These are phyloP conservation scores for Actinomortierella wolfii DNA, from an alignment of 371 early-diverging fungal genomes.

Conservation along the genomic window DNA sequence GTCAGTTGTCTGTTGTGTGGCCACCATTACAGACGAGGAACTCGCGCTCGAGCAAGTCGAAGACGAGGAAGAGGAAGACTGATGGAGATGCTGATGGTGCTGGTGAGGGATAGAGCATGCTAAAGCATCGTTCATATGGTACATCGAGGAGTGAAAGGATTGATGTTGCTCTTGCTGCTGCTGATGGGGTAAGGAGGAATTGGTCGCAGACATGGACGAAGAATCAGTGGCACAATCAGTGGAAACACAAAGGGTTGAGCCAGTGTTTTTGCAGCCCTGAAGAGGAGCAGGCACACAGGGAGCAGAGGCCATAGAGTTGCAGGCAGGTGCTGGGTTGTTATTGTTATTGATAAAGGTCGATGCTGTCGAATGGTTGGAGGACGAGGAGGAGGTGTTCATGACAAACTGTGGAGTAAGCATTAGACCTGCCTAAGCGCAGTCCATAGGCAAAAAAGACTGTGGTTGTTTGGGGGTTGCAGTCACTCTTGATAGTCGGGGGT, in stretches of 20 bases:
- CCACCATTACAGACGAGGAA: too few relatives aligned
- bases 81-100: not conserved
- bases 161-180: slow-evolving; percentile 14
- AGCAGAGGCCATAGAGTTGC: slow-evolving; percentile 47
- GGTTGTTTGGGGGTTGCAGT: too few relatives aligned
- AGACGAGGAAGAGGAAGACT: not conserved
- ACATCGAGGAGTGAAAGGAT: not conserved
- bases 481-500: too few relatives aligned
- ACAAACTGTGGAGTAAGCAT: too few relatives aligned
- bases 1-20: slow-evolving; percentile 10
- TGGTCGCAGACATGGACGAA: slow-evolving; percentile 60
- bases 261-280: slow-evolving; percentile 69
- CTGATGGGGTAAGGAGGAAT: slow-evolving; percentile 52
- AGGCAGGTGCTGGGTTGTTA: slow-evolving; percentile 3
- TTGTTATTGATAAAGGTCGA: slow-evolving; percentile 12
- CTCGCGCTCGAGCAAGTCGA: not conserved
- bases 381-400: too few relatives aligned
- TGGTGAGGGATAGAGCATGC: slow-evolving; percentile 4
- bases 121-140: not conserved
- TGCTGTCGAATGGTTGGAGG: slow-evolving; percentile 45
- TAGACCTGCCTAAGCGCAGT: too few relatives aligned
- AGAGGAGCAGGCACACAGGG: slow-evolving; percentile 67
- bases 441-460: too few relatives aligned
- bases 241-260: slow-evolving; percentile 12
- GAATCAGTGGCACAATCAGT: too few relatives aligned